Percentiles rank a stretch among this genome's conserved stretches.
These are phyloP conservation scores for Ceratocystis harringtonii DNA, from an alignment of 2,329 filamentous ascomycete genomes.

Conservation along the genomic window DNA sequence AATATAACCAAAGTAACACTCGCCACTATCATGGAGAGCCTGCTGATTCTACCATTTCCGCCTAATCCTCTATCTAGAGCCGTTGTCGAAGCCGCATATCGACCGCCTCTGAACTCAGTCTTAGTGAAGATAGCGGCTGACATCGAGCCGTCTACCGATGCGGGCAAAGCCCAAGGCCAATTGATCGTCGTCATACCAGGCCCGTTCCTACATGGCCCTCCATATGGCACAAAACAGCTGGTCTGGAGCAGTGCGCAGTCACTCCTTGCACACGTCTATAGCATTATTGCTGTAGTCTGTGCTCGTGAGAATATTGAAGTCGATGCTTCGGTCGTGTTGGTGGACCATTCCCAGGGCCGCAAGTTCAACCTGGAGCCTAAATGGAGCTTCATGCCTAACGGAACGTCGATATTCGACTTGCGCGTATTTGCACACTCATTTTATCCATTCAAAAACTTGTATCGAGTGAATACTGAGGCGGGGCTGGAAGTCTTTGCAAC, in stretches of 20 bases:
- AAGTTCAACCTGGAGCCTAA: constrained; percentile 24
- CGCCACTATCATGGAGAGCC: constrained; percentile 16
- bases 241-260: constrained; percentile 55
- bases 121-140: constrained; percentile 28
- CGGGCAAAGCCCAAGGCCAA: constrained; percentile 11
- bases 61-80: constrained; percentile 38
- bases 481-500: constrained; percentile 42
- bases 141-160: constrained; percentile 13
- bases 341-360: constrained; percentile 41
- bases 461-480: constrained; percentile 48
- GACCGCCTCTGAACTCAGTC: constrained; percentile 39
- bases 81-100: constrained; percentile 44
- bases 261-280: constrained; percentile 65
- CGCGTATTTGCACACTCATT: constrained; percentile 37
- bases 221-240: constrained; percentile 34
- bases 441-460: constrained; percentile 49
- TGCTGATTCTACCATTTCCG: constrained; percentile 50
- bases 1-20: background rate
- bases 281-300: constrained; percentile 58
- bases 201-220: constrained; percentile 41
- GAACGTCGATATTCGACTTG: constrained; percentile 35
- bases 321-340: constrained; percentile 54
- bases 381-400: constrained; percentile 30
- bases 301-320: constrained; percentile 45
- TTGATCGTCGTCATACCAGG: constrained; percentile 45